Base-by-base conservation (phyloP, 2,329 filamentous ascomycete genomes). In the Nemania diffusa region DNA sequence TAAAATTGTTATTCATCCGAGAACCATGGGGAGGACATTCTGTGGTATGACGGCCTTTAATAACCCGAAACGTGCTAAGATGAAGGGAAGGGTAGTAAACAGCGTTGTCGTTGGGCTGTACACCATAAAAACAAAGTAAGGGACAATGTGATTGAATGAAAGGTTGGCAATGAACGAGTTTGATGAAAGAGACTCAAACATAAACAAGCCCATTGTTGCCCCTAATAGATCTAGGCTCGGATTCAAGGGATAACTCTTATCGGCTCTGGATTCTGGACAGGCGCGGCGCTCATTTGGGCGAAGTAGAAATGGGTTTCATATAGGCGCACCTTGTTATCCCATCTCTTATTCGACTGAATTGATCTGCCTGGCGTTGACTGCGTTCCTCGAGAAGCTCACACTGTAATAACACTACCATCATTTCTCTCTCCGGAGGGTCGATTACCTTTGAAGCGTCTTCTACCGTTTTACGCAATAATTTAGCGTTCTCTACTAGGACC, bases 351-450 rank as follows among this genome's bases (percentile, higher is more conserved):
- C 55, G 62, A 27, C 69, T 52, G 29, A 76, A 58, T 37, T 70
- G 62, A 27, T 61, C 65, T 24, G 72, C 64, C 44, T 68, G 71
- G 1, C 65, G 64, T 26, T 56, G 48, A 13, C 69, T 65, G 24
- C 64, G 71, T 57, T 74, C 74, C 29, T 74, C 72, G 15, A 75
- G 53, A 9, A 74, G 20, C 29, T 75, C 69, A 37, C 74, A 76
- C 63, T 74, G 74, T 15, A 76, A 69, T 22, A 59, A 57, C 9
- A 74, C 51, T 57, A 74, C 60, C 26, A 61, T 70, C 9, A 40
- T 71, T 20, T 64, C 51, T 8, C 59, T 63, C 3, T 65, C 52
- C 6, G 37, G 9, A 3, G 67, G 60, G 13, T 56, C 20, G 0
- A 59, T 48, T 13, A 34, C 44, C 7, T 48, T 32, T 6, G 42